phyloP scores from a whole-genome alignment of 1,139 yeast genomes.

The Casaregolazyma lundiana region DNA sequence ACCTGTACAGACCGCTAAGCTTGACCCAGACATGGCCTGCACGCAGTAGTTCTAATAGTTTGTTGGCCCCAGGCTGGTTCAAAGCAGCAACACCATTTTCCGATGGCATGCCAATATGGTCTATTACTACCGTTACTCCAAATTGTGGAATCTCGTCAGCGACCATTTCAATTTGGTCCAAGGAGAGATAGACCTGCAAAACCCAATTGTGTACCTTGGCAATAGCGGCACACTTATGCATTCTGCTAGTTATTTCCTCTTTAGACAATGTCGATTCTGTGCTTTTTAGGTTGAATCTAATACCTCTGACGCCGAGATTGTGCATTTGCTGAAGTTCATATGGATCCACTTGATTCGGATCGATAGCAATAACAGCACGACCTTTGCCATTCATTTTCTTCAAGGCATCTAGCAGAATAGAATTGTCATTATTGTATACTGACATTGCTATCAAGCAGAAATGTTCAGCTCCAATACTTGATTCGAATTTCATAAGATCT shows the following conservation, averaged over 20 bases:
- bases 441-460: conserved; percentile 9
- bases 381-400: conserved; percentile 1
- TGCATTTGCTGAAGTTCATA: conserved; percentile 7
- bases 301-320: conserved; percentile 8
- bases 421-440: conserved; percentile 8
- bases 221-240: no score
- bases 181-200: no score
- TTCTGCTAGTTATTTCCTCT: not conserved
- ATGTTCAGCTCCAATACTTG: conserved; percentile 1
- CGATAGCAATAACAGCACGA: conserved; percentile 8
- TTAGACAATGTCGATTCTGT: not conserved
- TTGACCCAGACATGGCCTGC: conserved; percentile 10
- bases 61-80: conserved; percentile 4
- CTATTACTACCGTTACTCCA: conserved; percentile 11
- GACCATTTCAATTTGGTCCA: conserved; percentile 10
- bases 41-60: conserved; percentile 2
- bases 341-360: conserved; percentile 5
- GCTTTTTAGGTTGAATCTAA: conserved; percentile 7
- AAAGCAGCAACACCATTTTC: no score
- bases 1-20: conserved; percentile 9
- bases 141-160: conserved; percentile 6
- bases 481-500: conserved; percentile 7
- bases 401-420: conserved; percentile 3
- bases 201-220: no score
- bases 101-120: conserved; percentile 10